Percentiles rank a stretch among this genome's conserved stretches.
Evolutionary conservation across 495 filamentous ascomycete genomes (phyloP).

Genomic region (Xylaria sp.): DNA sequence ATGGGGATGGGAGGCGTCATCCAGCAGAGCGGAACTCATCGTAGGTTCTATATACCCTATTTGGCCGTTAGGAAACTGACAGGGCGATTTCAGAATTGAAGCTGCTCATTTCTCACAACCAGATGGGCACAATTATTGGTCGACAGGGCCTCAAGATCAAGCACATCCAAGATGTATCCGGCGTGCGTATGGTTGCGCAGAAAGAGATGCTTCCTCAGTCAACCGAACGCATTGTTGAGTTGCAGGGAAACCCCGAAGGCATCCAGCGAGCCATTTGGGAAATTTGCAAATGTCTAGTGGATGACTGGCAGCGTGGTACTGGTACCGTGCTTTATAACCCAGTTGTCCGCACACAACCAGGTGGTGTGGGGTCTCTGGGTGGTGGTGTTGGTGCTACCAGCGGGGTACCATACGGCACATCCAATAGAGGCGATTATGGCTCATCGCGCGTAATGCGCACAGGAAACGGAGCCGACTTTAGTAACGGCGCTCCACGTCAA

Average conservation of each 20-base stretch:
- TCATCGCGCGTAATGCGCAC: conserved; percentile 85
- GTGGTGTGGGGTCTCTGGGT: conserved; percentile 55
- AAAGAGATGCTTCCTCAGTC: conserved; percentile 99
- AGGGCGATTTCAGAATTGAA: conserved; percentile 73
- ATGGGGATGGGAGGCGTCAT: conserved; percentile 93
- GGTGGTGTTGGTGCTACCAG: conserved; percentile 47
- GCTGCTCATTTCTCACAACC: conserved; percentile 97
- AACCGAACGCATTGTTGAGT: conserved; percentile 97
- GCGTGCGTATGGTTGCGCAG: conserved; percentile 97
- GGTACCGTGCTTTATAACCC: conserved; percentile 98
- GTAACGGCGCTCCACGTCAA: conserved; percentile 57
- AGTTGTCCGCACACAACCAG: conserved; percentile 78
- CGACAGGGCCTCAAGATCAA: conserved; percentile 97
- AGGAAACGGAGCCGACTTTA: conserved; percentile 96
- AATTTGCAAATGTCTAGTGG: conserved; percentile 97
- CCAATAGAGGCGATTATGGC: conserved; percentile 60
- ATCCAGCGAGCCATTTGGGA: conserved; percentile 97
- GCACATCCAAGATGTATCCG: conserved; percentile 96
- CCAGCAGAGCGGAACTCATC: conserved; percentile 86
- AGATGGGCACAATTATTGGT: conserved; percentile 99
- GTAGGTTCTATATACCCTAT: conserved; percentile 64
- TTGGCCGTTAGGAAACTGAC: conserved; percentile 33
- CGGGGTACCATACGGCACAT: conserved; percentile 34
- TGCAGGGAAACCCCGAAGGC: conserved; percentile 90
- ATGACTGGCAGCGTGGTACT: conserved; percentile 95